Evolutionary conservation across 805 yeast genomes (phyloP).

Genomic region (Isabelozyma heimii): DNA sequence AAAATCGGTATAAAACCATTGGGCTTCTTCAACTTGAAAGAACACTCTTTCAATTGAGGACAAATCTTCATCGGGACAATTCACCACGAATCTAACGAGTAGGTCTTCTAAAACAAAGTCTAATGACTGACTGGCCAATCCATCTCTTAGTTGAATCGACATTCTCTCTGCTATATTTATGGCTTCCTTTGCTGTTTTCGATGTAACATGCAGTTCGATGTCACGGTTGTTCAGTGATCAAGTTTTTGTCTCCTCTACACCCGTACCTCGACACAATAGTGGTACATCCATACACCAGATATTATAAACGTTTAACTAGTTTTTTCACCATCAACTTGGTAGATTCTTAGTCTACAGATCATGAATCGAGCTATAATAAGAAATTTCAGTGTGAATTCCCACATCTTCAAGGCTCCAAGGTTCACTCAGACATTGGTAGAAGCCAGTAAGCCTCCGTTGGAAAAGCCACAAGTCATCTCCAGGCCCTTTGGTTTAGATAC

Average conservation of each 20-base stretch:
- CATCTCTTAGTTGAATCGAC: slow-evolving; percentile 58
- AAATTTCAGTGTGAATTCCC: neutral
- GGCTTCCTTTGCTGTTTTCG: neutral
- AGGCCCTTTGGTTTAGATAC: slow-evolving; percentile 38
- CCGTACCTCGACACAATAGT: neutral
- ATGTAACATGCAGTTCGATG: neutral
- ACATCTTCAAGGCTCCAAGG: slow-evolving; percentile 23
- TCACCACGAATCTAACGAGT: slow-evolving; percentile 83
- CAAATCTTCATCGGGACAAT: slow-evolving; percentile 89
- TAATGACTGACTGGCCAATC: slow-evolving; percentile 60
- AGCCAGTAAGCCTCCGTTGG: slow-evolving; percentile 38
- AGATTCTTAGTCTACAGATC: neutral
- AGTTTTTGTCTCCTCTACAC: neutral
- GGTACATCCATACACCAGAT: neutral
- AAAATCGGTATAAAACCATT: slow-evolving; percentile 94
- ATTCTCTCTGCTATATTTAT: slow-evolving; percentile 21
- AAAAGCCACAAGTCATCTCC: slow-evolving; percentile 25
- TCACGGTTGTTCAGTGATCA: neutral
- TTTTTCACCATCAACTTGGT: neutral
- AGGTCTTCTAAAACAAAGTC: slow-evolving; percentile 82
- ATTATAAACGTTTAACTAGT: neutral
- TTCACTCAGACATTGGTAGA: slow-evolving; percentile 34
- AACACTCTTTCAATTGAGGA: slow-evolving; percentile 76
- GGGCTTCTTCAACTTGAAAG: slow-evolving; percentile 97
- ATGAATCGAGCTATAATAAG: neutral